Conservation (phyloP, 805 yeast species). For the Nakazawaea populi region DNA sequence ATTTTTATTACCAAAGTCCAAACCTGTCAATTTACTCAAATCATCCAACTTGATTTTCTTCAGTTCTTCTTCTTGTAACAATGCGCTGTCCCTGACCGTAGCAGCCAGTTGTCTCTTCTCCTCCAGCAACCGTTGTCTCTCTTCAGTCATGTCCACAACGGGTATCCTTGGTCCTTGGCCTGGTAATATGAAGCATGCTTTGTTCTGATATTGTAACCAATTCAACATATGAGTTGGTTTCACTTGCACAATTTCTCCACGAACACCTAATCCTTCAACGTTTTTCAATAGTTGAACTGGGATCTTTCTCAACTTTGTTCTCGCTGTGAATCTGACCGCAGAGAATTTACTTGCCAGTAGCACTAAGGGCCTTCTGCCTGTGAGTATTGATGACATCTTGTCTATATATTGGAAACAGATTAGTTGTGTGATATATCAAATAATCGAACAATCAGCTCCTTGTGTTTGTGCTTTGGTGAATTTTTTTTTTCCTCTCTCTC, state of each 20-base stretch:
- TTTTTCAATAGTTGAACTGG: constrained; percentile 73
- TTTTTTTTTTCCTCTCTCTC: too few species aligned
- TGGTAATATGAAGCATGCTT: constrained; percentile 63
- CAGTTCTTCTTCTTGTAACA: constrained; percentile 23
- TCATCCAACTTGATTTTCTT: constrained; percentile 29
- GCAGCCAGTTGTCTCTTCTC: constrained; percentile 32
- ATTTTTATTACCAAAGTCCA: constrained; percentile 15
- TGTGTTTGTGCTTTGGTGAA: too few species aligned
- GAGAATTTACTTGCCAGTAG: neutral
- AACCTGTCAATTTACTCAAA: constrained; percentile 20
- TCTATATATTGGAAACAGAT: too few species aligned
- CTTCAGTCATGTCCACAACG: constrained; percentile 17
- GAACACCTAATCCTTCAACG: constrained; percentile 54
- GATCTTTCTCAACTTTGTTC: constrained; percentile 49
- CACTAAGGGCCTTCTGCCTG: neutral
- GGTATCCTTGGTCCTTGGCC: constrained; percentile 26
- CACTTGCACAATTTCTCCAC: constrained; percentile 72
- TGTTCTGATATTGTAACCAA: constrained; percentile 60
- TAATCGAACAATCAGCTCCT: too few species aligned
- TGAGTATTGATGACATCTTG: neutral
- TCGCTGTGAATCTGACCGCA: constrained; percentile 38
- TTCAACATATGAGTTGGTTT: constrained; percentile 82
- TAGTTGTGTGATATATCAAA: too few species aligned
- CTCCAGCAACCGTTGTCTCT: neutral
- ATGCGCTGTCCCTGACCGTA: constrained; percentile 23